These are phyloP conservation scores for Sequoia sempervirens DNA, from an alignment of 75 land plant species.

Conservation along the genomic window DNA sequence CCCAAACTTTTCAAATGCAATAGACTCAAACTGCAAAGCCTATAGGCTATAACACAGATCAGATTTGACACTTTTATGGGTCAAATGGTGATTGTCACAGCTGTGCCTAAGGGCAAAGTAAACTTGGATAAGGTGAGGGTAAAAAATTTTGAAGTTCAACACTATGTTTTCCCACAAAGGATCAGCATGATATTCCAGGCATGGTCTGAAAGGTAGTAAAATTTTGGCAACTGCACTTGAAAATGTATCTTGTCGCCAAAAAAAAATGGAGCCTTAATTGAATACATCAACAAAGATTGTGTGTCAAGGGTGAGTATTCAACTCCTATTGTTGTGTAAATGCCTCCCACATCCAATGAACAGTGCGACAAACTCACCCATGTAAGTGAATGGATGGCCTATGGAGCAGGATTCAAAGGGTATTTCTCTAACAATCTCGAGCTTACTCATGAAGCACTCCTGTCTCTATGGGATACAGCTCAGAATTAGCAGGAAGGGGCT, in stretches of 20 bases:
- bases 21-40: no score
- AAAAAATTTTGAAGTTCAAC: background rate
- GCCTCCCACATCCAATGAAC: background rate
- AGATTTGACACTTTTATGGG: no score
- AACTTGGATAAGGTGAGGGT: no score
- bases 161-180: background rate
- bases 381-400: background rate
- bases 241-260: background rate
- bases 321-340: background rate
- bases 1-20: no score
- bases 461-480: background rate
- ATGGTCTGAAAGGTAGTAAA: background rate
- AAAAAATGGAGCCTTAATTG: background rate
- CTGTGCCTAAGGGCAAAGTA: no score
- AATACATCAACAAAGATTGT: background rate
- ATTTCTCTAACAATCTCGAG: background rate
- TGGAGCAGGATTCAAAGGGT: background rate
- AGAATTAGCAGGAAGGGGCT: background rate
- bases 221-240: background rate
- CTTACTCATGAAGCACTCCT: background rate
- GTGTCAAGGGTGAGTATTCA: background rate
- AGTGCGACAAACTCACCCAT: background rate
- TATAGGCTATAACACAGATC: no score
- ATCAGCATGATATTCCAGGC: no score
- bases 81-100: no score